Evolutionary conservation across 2,329 filamentous ascomycete species (phyloP), one percentile per base, ranked within the genome.

Genomic region (Hortaea werneckii): DNA sequence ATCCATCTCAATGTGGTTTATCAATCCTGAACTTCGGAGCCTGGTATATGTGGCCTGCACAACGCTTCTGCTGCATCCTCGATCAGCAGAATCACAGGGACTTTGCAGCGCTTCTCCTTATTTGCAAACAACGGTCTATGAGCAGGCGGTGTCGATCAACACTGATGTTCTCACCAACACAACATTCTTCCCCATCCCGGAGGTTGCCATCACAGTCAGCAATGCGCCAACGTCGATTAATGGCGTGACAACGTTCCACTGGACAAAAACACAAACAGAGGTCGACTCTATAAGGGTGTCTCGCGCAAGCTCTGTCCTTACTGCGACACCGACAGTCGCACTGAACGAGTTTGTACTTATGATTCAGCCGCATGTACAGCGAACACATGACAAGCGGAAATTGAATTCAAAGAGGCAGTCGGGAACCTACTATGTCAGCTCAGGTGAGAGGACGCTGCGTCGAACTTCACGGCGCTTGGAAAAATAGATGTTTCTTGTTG

Each of bases 191-290:
- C 53, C 57, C 2, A 45, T 58, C 7, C 50, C 56, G 1, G 41
- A 53, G 29, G 50, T 50, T 5, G 51, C 49, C 1, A 49, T 62
- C 29, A 61, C 59, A 2, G 51, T 61, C 20, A 57, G 51, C 20
- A 55, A 61, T 46, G 59, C 59, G 4, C 59, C 59, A 2, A 62
- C 56, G 4, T 57, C 51, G 42, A 43, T 61, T 13, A 47, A 59
- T 30, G 51, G 42, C 6, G 46, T 62, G 10, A 58, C 57, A 8
- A 62, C 57, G 12, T 48, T 60, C 5, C 50, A 39, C 38, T 62
- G 56, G 52, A 59, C 58, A 2, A 45, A 55, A 29, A 45, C 46
- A 3, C 29, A 27, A 29, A 47, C 42, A 10, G 42, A 3, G 11
- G 10, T 46, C 5, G 26, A 39, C 13, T 38, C 39, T 37, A 35